A percentile compares a stretch with the other conserved stretches of the same genome.
Evolutionary conservation across 2,329 filamentous ascomycete genomes (phyloP).

Genomic region (Arthrinium puccinioides): DNA sequence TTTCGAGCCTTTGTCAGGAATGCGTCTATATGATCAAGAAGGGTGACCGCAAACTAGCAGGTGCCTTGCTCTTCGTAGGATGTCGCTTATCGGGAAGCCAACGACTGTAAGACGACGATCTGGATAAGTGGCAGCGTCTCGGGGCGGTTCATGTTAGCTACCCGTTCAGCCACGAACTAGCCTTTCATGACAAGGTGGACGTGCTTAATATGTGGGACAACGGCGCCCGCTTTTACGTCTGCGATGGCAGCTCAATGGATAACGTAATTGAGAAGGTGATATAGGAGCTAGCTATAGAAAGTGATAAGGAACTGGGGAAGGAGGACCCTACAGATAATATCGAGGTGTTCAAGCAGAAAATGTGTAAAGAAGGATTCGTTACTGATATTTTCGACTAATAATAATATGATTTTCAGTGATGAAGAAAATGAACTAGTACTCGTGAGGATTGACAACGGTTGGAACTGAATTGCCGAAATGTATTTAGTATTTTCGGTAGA

Average conservation of each 20-base stretch:
- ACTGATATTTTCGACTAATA: slow-evolving; percentile 25
- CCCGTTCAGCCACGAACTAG: slow-evolving; percentile 35
- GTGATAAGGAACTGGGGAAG: slow-evolving; percentile 5
- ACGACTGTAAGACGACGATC: slow-evolving; percentile 30
- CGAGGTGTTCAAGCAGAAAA: slow-evolving; percentile 7
- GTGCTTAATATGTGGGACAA: slow-evolving; percentile 11
- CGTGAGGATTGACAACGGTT: too few relatives aligned
- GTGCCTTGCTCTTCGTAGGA: slow-evolving; percentile 40
- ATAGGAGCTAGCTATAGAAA: slow-evolving; percentile 18
- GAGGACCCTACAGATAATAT: slow-evolving; percentile 12
- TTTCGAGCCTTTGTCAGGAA: slow-evolving; percentile 41
- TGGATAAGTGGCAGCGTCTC: slow-evolving; percentile 36
- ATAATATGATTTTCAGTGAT: too few relatives aligned
- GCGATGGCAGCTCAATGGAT: slow-evolving; percentile 36
- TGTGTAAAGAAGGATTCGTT: slow-evolving; percentile 23
- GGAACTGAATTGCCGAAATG: too few relatives aligned
- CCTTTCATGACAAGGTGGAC: slow-evolving; percentile 10
- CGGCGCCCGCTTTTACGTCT: slow-evolving; percentile 43
- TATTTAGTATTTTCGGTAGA: too few relatives aligned
- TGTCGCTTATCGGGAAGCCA: slow-evolving; percentile 36
- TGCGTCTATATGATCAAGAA: slow-evolving; percentile 23
- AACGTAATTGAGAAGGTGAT: slow-evolving; percentile 24
- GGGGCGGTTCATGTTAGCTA: slow-evolving; percentile 44
- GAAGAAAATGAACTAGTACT: too few relatives aligned
- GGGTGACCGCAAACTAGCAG: slow-evolving; percentile 32